A percentile compares a stretch with the other conserved stretches of the same genome.
Evolutionary conservation across 1,284 basidiomycete genomes (phyloP).

Genomic region (Pseudozyma pruni): DNA sequence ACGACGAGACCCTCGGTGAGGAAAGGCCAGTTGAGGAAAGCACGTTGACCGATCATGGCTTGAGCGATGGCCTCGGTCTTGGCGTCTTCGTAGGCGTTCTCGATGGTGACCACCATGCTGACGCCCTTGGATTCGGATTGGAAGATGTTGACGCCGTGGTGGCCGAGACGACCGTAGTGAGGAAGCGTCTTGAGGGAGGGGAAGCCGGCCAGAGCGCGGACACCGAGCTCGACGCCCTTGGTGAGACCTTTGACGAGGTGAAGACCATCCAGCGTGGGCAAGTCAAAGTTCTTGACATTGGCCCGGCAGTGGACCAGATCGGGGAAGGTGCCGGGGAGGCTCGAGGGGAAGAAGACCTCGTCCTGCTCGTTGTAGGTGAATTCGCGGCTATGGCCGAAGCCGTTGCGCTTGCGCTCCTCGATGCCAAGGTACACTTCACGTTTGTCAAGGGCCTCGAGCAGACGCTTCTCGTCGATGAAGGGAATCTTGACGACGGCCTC

Average conservation of each 20-base stretch:
- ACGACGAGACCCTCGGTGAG: constrained; percentile 89
- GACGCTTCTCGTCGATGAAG: constrained; percentile 87
- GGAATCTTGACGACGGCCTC: constrained; percentile 99
- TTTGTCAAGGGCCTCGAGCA: constrained; percentile 77
- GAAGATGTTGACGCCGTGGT: constrained; percentile 93
- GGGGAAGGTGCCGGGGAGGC: constrained; percentile 93
- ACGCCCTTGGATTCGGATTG: constrained; percentile 88
- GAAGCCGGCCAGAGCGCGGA: constrained; percentile 90
- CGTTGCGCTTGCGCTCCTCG: constrained; percentile 83
- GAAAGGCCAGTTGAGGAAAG: constrained; percentile 92
- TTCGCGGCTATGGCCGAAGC: constrained; percentile 80
- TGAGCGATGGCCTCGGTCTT: constrained; percentile 77
- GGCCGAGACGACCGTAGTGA: constrained; percentile 79
- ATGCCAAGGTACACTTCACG: constrained; percentile 81
- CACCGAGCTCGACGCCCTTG: constrained; percentile 87
- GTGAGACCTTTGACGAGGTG: constrained; percentile 86
- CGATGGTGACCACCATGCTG: constrained; percentile 88
- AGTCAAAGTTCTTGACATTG: constrained; percentile 77
- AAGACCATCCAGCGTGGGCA: constrained; percentile 84
- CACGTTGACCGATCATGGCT: constrained; percentile 75
- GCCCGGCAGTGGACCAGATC: constrained; percentile 85
- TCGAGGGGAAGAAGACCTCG: constrained; percentile 82
- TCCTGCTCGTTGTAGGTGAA: constrained; percentile 76
- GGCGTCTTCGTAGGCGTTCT: constrained; percentile 77
- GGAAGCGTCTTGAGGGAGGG: constrained; percentile 91